Evolutionary conservation across 179 eudicot genomes (phyloP).

Genomic region (Corrigiola litoralis): DNA sequence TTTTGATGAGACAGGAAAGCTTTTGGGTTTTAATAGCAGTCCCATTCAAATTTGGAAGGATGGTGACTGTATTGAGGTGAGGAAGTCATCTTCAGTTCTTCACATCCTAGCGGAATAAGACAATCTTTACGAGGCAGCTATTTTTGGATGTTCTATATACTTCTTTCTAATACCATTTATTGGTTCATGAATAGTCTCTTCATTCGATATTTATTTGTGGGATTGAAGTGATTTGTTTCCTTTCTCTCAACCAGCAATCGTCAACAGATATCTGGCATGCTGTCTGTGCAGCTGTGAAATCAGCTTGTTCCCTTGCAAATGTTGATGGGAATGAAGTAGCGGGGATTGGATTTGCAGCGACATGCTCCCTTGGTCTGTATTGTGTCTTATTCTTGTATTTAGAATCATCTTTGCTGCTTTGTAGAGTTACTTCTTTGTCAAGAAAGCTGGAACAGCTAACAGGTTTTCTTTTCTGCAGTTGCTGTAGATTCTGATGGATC

Average conservation of each 20-base stretch:
- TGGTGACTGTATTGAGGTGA: slow-evolving; percentile 88
- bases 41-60: slow-evolving; percentile 99
- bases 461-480: slow-evolving; percentile 44
- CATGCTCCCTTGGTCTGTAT: slow-evolving; percentile 95
- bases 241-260: slow-evolving; percentile 67
- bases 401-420: background rate
- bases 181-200: background rate
- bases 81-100: background rate
- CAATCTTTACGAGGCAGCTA: background rate
- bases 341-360: slow-evolving; percentile 94
- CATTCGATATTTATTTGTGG: background rate
- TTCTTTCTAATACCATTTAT: background rate
- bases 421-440: background rate
- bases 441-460: background rate
- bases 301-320: slow-evolving; percentile 75
- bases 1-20: slow-evolving; percentile 71
- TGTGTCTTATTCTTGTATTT: background rate
- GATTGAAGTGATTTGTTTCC: slow-evolving; percentile 1
- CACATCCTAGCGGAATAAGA: background rate
- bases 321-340: slow-evolving; percentile 69
- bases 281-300: slow-evolving; percentile 85
- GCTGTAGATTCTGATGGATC: slow-evolving; percentile 90
- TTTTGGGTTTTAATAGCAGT: slow-evolving; percentile 75
- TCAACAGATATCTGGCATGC: slow-evolving; percentile 99
- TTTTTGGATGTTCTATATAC: background rate